Conservation (phyloP, 495 filamentous ascomycete species). For the Aspergillus coremiiformis region DNA sequence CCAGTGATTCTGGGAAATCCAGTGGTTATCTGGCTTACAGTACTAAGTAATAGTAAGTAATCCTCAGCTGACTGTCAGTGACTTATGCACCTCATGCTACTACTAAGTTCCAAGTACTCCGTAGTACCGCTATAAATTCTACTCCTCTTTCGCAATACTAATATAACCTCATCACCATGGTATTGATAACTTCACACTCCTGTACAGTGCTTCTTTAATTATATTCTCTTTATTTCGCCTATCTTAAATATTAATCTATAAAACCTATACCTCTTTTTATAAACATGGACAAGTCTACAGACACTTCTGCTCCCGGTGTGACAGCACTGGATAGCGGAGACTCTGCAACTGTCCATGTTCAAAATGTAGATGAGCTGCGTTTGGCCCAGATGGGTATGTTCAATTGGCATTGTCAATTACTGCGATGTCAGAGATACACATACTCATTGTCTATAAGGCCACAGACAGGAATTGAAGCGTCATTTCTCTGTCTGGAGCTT, state of each 20-base stretch:
- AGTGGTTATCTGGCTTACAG: too few relatives aligned
- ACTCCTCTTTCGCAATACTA: background rate
- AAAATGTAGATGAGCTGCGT: conserved; percentile 32
- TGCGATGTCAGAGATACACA: background rate
- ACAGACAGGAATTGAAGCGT: conserved; percentile 33
- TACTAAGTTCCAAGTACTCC: too few relatives aligned
- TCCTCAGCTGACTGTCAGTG: too few relatives aligned
- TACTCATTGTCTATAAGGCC: conserved; percentile 17
- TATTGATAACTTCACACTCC: background rate
- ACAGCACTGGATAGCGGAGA: background rate
- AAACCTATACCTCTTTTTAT: background rate
- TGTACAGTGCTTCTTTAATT: background rate
- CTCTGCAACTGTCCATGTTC: conserved; percentile 13
- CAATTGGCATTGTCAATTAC: background rate
- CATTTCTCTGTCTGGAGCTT: conserved; percentile 37
- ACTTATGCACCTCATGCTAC: too few relatives aligned
- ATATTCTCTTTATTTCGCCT: background rate
- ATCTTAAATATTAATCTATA: background rate
- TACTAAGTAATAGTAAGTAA: too few relatives aligned
- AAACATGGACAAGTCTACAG: background rate
- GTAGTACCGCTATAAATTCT: too few relatives aligned
- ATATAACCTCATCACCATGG: too few relatives aligned
- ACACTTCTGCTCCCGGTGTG: background rate
- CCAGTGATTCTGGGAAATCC: too few relatives aligned
- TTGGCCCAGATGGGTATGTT: conserved; percentile 37